These are phyloP conservation scores for Funneliformis geosporum DNA, from an alignment of 192 early-diverging fungal genomes.

Conservation along the genomic window DNA sequence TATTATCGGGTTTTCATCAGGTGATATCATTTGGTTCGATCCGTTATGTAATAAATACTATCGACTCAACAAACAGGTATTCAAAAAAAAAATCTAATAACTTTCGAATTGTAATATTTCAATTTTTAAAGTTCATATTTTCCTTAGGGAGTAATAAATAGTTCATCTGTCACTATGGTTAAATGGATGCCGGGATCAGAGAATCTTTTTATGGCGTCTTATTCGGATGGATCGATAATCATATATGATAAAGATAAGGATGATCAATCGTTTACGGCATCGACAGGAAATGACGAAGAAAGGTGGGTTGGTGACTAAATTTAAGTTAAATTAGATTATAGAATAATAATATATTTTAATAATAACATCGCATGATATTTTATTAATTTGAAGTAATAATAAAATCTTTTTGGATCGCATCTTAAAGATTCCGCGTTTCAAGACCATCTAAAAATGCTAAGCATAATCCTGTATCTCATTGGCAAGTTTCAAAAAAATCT, in stretches of 20 bases:
- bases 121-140: not conserved
- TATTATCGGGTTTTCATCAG: slow-evolving; percentile 79
- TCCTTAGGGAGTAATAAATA: slow-evolving; percentile 62
- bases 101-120: not conserved
- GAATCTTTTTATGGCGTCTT: slow-evolving; percentile 80
- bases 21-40: slow-evolving; percentile 85
- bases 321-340: slow-evolving; percentile 20
- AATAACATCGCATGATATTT: not conserved
- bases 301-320: slow-evolving; percentile 28
- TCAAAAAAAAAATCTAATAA: not conserved
- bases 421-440: slow-evolving; percentile 54
- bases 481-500: slow-evolving; percentile 69
- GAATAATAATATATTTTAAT: not conserved
- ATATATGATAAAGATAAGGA: slow-evolving; percentile 87
- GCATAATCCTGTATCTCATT: slow-evolving; percentile 80
- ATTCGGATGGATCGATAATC: slow-evolving; percentile 80
- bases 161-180: slow-evolving; percentile 71
- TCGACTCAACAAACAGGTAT: slow-evolving; percentile 79
- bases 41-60: slow-evolving; percentile 83
- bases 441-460: slow-evolving; percentile 63
- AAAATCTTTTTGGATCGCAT: not conserved
- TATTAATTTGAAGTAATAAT: not conserved
- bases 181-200: slow-evolving; percentile 91
- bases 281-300: slow-evolving; percentile 34
- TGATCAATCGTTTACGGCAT: slow-evolving; percentile 54